Evolutionary conservation across 192 early-diverging fungal species (phyloP).

Genomic region (Glomus cerebriforme): DNA sequence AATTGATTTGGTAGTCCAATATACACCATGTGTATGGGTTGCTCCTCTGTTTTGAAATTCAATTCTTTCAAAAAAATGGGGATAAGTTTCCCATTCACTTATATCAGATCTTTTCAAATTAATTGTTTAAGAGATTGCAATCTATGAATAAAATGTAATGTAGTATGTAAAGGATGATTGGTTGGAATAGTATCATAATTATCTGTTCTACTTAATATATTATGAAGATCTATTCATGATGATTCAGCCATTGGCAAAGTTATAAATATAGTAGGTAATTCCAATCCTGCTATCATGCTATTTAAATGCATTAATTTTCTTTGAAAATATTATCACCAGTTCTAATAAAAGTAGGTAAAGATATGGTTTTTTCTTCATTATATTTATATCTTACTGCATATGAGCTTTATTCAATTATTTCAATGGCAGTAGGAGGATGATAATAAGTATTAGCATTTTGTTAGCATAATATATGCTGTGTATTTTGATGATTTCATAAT

Average conservation of each 20-base stretch:
- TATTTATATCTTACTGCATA: neutral
- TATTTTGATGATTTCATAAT: slow-evolving; percentile 18
- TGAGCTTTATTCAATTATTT: slow-evolving; percentile 2
- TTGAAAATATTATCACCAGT: neutral
- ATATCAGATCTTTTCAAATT: neutral
- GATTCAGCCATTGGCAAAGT: slow-evolving; percentile 1
- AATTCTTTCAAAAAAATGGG: slow-evolving; percentile 4
- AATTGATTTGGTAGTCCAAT: neutral
- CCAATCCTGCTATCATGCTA: neutral
- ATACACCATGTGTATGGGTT: neutral
- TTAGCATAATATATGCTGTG: neutral
- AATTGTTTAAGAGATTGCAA: neutral
- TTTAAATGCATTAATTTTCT: slow-evolving; percentile 17
- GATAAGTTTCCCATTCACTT: neutral
- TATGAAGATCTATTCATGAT: neutral
- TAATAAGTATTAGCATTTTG: neutral
- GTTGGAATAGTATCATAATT: neutral
- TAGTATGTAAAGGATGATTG: neutral
- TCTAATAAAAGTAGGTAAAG: slow-evolving; percentile 3
- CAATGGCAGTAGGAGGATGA: neutral
- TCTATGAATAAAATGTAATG: slow-evolving; percentile 4
- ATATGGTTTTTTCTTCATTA: slow-evolving; percentile 3
- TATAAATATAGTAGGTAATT: slow-evolving; percentile 4
- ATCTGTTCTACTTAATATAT: neutral
- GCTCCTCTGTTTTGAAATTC: slow-evolving; percentile 19